phyloP scores from a whole-genome alignment of 352 stramenopile species.

The Phytopythium oedochilum region DNA sequence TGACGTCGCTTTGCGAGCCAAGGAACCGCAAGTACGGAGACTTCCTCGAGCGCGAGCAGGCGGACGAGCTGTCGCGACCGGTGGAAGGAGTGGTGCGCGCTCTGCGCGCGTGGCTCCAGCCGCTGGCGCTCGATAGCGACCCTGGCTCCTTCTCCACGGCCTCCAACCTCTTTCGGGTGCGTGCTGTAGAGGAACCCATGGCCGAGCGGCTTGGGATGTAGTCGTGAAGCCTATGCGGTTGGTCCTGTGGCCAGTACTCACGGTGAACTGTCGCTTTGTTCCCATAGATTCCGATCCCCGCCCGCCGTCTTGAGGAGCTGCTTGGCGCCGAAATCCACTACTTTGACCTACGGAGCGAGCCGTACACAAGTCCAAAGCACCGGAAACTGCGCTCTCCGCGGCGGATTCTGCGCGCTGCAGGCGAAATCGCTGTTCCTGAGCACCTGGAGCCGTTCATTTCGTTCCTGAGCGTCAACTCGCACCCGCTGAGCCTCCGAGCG shows the following conservation, averaged over 20 bases:
- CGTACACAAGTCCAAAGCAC: background rate
- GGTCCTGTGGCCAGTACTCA: conserved; percentile 6
- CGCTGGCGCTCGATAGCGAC: conserved; percentile 10
- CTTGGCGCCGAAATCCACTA: conserved; percentile 47
- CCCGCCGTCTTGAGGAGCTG: conserved; percentile 34
- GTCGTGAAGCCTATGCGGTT: background rate
- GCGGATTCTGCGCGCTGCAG: conserved; percentile 37
- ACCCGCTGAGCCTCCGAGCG: conserved; percentile 49
- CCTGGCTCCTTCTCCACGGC: conserved; percentile 29
- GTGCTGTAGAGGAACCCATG: background rate
- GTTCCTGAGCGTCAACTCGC: conserved; percentile 68
- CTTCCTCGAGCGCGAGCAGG: conserved; percentile 38
- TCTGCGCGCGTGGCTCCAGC: conserved; percentile 40
- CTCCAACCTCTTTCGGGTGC: conserved; percentile 27
- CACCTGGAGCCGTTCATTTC: conserved; percentile 40
- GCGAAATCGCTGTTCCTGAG: conserved; percentile 24
- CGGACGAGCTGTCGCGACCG: conserved; percentile 36
- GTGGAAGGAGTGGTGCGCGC: conserved; percentile 35
- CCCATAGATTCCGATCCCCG: conserved; percentile 10
- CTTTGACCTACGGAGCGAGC: conserved; percentile 17
- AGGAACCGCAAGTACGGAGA: conserved; percentile 51
- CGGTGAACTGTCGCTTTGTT: conserved; percentile 25
- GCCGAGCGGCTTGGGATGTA: background rate
- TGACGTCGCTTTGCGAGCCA: too few relatives aligned
- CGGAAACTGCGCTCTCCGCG: conserved; percentile 6